Conservation (phyloP, 805 yeast genomes). For the Lachancea kluyveri region DNA sequence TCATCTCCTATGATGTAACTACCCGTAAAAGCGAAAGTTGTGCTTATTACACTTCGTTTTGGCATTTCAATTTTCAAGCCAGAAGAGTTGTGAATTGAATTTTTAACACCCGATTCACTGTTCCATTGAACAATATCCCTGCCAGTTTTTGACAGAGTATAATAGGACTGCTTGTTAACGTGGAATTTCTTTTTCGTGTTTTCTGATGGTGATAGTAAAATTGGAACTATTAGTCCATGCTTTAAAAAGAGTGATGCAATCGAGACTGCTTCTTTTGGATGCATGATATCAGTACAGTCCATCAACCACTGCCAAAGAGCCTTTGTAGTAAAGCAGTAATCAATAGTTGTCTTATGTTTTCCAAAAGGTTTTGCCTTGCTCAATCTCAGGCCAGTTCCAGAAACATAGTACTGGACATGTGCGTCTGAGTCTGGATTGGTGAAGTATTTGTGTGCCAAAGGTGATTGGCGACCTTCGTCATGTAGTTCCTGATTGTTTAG, state of each 20-base stretch:
- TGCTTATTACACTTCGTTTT: no score
- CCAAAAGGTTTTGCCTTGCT: conserved; percentile 38
- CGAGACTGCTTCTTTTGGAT: conserved; percentile 44
- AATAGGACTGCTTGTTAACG: conserved; percentile 36
- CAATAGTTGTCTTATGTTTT: conserved; percentile 21
- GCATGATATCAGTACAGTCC: conserved; percentile 78
- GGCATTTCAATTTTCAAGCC: no score
- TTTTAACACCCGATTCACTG: conserved; percentile 6
- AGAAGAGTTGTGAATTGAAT: no score
- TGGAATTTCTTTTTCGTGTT: conserved; percentile 26
- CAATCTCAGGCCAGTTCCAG: conserved; percentile 58
- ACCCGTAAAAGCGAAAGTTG: no score
- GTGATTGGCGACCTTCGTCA: conserved; percentile 38
- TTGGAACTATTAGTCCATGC: conserved; percentile 41
- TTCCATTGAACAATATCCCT: conserved; percentile 31
- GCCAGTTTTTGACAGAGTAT: conserved; percentile 40
- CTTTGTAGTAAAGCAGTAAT: conserved; percentile 64
- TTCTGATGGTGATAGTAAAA: conserved; percentile 33
- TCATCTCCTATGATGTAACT: no score
- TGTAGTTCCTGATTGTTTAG: conserved; percentile 7
- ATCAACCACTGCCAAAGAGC: conserved; percentile 80
- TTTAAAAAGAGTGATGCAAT: conserved; percentile 46
- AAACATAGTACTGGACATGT: conserved; percentile 70
- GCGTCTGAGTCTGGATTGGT: conserved; percentile 87
- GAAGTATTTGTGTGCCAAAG: conserved; percentile 70